phyloP scores from a whole-genome alignment of 208 protist genomes.

The Crithidia fasciculata region DNA sequence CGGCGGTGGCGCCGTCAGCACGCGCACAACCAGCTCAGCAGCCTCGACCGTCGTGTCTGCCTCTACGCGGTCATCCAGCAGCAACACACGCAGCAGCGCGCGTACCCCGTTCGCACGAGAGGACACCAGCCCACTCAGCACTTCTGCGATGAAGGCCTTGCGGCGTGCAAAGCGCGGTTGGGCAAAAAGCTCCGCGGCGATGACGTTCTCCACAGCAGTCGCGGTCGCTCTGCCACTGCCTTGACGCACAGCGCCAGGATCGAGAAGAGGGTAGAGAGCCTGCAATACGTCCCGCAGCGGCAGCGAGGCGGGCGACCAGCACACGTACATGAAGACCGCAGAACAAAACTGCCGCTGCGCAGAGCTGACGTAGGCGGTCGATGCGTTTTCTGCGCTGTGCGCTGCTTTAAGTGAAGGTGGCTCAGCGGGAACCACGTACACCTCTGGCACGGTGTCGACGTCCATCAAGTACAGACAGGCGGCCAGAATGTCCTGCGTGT shows the following conservation, averaged over 20 bases:
- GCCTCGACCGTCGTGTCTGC: constrained; percentile 53
- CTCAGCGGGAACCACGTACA: background rate
- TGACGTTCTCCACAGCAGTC: constrained; percentile 38
- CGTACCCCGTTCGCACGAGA: constrained; percentile 40
- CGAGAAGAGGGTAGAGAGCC: constrained; percentile 79
- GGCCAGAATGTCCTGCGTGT: constrained; percentile 65
- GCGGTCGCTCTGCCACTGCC: background rate
- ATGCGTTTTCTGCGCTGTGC: constrained; percentile 27
- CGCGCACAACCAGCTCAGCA: constrained; percentile 47
- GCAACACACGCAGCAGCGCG: constrained; percentile 57
- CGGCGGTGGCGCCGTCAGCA: constrained; percentile 35
- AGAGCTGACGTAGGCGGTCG: constrained; percentile 62
- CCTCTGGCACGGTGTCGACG: constrained; percentile 4
- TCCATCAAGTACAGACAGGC: constrained; percentile 49
- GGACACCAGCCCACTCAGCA: constrained; percentile 70
- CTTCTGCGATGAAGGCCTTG: constrained; percentile 33
- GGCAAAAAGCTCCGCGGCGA: constrained; percentile 54
- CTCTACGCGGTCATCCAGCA: constrained; percentile 70
- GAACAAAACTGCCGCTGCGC: constrained; percentile 51
- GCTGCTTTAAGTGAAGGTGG: constrained; percentile 15
- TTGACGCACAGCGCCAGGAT: constrained; percentile 15
- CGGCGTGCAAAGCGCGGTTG: constrained; percentile 36
- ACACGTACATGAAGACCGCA: constrained; percentile 61
- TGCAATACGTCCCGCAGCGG: constrained; percentile 42
- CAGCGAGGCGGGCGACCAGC: constrained; percentile 41